Percentiles rank a stretch among this genome's conserved stretches.
Conservation (phyloP, 768 basidiomycete species). For the Boletus tomentosulus region DNA sequence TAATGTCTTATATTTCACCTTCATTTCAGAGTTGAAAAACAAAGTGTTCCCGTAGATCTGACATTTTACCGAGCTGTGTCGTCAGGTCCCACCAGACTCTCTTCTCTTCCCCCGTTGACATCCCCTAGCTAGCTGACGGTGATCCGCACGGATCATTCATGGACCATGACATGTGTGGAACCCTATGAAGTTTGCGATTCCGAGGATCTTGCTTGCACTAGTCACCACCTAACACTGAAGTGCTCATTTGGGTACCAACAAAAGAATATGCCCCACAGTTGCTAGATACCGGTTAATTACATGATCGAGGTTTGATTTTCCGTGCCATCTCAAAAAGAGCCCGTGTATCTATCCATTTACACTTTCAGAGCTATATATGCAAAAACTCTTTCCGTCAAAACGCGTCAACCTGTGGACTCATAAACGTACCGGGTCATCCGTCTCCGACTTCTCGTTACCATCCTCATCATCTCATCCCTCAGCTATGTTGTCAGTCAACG, state of each 20-base stretch:
- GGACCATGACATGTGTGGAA: neutral
- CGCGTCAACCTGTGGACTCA: neutral
- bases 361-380: neutral
- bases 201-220: too few species aligned
- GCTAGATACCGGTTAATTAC: constrained; percentile 6
- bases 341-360: constrained; percentile 2
- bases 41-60: too few species aligned
- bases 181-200: neutral
- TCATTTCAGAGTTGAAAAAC: neutral
- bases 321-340: neutral
- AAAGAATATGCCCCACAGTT: neutral
- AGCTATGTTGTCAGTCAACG: constrained; percentile 9
- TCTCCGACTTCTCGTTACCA: neutral
- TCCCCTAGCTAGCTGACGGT: too few species aligned
- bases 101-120: too few species aligned
- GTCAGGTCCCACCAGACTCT: too few species aligned
- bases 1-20: neutral
- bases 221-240: too few species aligned
- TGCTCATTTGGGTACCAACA: neutral
- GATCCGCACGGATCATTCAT: neutral
- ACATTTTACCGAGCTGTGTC: too few species aligned
- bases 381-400: neutral
- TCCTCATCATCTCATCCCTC: neutral
- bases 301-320: constrained; percentile 16
- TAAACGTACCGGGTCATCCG: neutral